phyloP scores from a whole-genome alignment of 768 basidiomycete genomes.

The Sarcodon aspratus region DNA sequence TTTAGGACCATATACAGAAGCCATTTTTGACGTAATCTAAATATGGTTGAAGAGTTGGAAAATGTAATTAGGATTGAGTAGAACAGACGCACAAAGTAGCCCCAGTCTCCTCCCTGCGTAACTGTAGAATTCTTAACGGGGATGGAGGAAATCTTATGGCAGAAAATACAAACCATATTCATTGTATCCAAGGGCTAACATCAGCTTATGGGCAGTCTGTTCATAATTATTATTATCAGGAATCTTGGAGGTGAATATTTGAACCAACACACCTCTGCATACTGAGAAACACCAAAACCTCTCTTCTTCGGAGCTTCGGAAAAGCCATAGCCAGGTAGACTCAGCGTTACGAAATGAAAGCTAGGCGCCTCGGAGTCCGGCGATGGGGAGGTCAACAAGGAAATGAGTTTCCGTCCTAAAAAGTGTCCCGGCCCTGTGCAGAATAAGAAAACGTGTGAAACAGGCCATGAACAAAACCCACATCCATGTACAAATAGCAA shows the following conservation, averaged over 20 bases:
- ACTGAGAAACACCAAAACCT: constrained; percentile 12
- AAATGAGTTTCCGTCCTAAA: constrained; percentile 15
- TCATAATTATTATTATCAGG: neutral
- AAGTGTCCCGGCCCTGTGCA: constrained; percentile 15
- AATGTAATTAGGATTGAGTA: neutral
- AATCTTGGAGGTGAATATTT: neutral
- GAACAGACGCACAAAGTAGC: constrained; percentile 10
- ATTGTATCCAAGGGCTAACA: neutral
- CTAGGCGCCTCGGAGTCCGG: constrained; percentile 7
- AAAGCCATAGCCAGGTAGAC: constrained; percentile 17
- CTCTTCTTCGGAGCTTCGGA: constrained; percentile 14
- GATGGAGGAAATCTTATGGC: neutral
- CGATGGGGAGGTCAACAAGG: constrained; percentile 11
- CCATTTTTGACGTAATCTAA: constrained; percentile 25
- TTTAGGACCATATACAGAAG: constrained; percentile 16
- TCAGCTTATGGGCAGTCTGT: neutral
- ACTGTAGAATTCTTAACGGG: constrained; percentile 17
- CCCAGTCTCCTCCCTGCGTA: constrained; percentile 40
- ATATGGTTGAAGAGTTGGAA: too few species aligned
- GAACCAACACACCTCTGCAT: constrained; percentile 12
- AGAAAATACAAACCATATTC: neutral
- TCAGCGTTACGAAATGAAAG: constrained; percentile 17
- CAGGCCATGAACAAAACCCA: constrained; percentile 7
- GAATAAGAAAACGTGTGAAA: constrained; percentile 1
- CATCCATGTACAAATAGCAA: constrained; percentile 21